Percentiles rank a stretch among this genome's conserved stretches.
phyloP scores from a whole-genome alignment of 1,284 basidiomycete species.

The Ceratobasidium sp. region DNA sequence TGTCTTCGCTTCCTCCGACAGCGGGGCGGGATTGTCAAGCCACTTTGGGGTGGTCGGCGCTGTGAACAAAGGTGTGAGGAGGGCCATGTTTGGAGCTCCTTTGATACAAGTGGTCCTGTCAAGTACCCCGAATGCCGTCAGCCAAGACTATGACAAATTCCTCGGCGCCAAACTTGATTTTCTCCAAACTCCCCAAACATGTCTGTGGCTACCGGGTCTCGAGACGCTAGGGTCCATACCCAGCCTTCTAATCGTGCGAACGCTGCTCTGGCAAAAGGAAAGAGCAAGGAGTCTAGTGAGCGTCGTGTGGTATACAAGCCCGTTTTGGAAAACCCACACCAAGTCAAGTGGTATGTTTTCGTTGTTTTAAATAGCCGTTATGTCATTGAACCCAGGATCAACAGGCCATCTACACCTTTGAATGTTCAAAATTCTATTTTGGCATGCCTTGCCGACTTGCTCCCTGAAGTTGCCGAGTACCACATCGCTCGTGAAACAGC shows the following conservation, averaged over 20 bases:
- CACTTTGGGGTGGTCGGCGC: neutral
- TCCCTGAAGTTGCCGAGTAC: constrained; percentile 58
- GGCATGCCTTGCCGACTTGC: constrained; percentile 54
- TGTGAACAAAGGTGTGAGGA: constrained; percentile 26
- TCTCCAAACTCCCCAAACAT: constrained; percentile 12
- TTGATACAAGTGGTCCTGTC: constrained; percentile 10
- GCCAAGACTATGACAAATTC: neutral
- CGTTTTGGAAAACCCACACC: constrained; percentile 74
- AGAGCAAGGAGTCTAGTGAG: constrained; percentile 45
- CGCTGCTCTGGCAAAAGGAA: constrained; percentile 26
- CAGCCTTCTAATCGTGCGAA: constrained; percentile 36
- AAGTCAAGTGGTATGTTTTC: constrained; percentile 65
- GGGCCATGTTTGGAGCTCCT: constrained; percentile 25
- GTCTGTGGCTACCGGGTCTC: constrained; percentile 28
- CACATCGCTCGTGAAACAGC: constrained; percentile 49
- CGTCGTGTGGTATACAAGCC: constrained; percentile 69
- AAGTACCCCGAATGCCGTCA: constrained; percentile 2
- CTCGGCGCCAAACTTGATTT: neutral
- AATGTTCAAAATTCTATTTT: constrained; percentile 69
- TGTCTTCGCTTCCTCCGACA: constrained; percentile 9
- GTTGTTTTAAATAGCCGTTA: constrained; percentile 26
- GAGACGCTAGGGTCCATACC: constrained; percentile 34
- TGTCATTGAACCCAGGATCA: constrained; percentile 38
- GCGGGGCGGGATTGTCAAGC: constrained; percentile 11
- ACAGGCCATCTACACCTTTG: constrained; percentile 69